Base-by-base conservation (phyloP, 495 filamentous ascomycete genomes). In the Penicillium longicatenatum region DNA sequence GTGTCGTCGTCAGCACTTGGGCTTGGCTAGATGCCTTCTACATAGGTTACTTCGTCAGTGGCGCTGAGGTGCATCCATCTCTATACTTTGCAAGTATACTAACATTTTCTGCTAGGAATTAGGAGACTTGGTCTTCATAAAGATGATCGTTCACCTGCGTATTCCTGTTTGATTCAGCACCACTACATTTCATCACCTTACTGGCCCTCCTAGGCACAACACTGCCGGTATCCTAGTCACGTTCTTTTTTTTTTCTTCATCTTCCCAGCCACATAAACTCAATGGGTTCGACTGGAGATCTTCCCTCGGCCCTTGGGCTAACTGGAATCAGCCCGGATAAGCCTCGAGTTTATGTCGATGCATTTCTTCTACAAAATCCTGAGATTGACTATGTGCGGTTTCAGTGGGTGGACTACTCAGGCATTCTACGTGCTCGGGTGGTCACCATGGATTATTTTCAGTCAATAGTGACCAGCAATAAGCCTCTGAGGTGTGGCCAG, bases 381-480 rank as follows among this genome's bases (percentile, higher is more conserved):
- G 24, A 46, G 0, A 55, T 60, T 48, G 39, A 50, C 10, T 61
- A 61, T 37, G 17, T 64, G 24, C 46, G 61, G 12, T 51, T 61
- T n/a, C 61, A 64, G 39, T 64, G 61, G 61, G 29, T 57, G 37
- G 61, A 57, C 50, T 64, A 48, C 22, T 57, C 58, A 6, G 61
- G 51, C n/a, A 50, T 58, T 6, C 44, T 61, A 12, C 45, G 61
- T 21, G 51, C 22, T 14, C 52, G 61, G 17, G 42, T 61, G 16
- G 26, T 55, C 22, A 30, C 55, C 19, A 49, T 54, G 24, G 57
- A 52, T 26, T 39, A 55, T 5, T 26, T 52, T 22, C 50, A 56
- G n/a, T 29, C 17, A 5, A 44, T 57, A n/a, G 43, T 58, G 24
- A 47, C 52, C 5, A 30, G 33, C 19, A 53, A 60, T 54, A 33